These are phyloP conservation scores for Fragaria nilgerrensis DNA, from an alignment of 306 rosid genomes.

Conservation along the genomic window DNA sequence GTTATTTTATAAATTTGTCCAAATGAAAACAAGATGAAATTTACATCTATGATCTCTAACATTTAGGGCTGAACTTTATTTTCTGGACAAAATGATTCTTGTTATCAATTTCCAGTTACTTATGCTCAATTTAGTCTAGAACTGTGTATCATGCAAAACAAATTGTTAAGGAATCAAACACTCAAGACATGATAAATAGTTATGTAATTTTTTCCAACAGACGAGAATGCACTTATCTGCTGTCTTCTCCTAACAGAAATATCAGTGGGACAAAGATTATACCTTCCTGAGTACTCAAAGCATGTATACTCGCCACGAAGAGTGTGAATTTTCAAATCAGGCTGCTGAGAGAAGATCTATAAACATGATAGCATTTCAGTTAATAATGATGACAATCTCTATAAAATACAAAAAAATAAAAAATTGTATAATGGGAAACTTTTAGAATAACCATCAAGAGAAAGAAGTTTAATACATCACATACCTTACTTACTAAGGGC, in stretches of 20 bases:
- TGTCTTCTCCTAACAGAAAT: neutral
- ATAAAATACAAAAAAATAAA: neutral
- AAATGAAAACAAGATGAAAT: neutral
- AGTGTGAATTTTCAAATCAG: slow-evolving; percentile 64
- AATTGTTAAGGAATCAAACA: neutral
- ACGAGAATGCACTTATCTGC: neutral
- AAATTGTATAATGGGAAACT: too few species aligned
- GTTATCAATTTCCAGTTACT: neutral
- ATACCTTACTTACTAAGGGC: slow-evolving; percentile 74
- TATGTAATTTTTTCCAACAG: neutral
- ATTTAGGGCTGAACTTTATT: neutral
- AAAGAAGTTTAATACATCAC: slow-evolving; percentile 6
- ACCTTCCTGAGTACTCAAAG: slow-evolving; percentile 87
- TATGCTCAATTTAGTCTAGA: slow-evolving; percentile 6
- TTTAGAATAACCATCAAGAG: neutral
- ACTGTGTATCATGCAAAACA: neutral
- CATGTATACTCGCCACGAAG: slow-evolving; percentile 87
- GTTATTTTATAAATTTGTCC: neutral
- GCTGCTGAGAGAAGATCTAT: slow-evolving; percentile 76
- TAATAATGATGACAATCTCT: neutral
- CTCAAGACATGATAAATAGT: neutral
- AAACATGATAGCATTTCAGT: slow-evolving; percentile 18
- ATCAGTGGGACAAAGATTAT: slow-evolving; percentile 21
- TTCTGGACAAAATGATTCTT: neutral
- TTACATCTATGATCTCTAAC: neutral